Conservation (phyloP, 208 protist species). For the Leishmania mexicana region DNA sequence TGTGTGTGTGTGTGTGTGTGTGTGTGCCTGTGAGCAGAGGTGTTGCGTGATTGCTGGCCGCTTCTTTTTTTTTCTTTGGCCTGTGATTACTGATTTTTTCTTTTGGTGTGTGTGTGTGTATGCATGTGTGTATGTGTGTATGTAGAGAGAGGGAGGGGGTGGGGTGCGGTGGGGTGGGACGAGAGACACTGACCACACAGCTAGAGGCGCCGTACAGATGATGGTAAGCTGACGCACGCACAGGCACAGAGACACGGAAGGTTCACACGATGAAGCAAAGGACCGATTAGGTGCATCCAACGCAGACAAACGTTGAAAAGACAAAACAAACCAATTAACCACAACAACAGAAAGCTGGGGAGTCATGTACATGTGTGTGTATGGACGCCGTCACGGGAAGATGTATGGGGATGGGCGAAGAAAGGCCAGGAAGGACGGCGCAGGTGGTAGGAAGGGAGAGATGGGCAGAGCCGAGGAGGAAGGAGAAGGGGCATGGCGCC, state of each 20-base stretch:
- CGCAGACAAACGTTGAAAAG: no score
- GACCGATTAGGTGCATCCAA: not conserved
- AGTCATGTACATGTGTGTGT: not conserved
- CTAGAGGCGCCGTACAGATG: not conserved
- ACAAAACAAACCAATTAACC: not conserved
- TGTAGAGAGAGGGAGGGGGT: not conserved
- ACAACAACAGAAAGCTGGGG: not conserved
- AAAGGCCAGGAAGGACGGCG: not conserved
- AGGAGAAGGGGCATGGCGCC: not conserved
- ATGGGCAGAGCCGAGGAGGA: not conserved
- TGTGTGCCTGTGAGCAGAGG: not conserved
- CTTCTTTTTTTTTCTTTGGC: no score
- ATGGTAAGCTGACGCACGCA: not conserved
- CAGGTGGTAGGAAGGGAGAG: not conserved
- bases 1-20: not conserved
- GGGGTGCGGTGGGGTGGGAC: no score
- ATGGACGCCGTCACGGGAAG: not conserved
- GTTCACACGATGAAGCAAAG: not conserved
- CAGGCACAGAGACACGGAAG: not conserved
- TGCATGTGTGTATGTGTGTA: no score
- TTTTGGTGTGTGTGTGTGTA: no score
- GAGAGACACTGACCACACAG: not conserved
- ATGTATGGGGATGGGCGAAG: not conserved
- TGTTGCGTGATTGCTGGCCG: not conserved
- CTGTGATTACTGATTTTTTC: no score